Evolutionary conservation across 1,284 basidiomycete species (phyloP), one percentile per base, ranked within the genome.

Genomic region (Abortiporus biennis): DNA sequence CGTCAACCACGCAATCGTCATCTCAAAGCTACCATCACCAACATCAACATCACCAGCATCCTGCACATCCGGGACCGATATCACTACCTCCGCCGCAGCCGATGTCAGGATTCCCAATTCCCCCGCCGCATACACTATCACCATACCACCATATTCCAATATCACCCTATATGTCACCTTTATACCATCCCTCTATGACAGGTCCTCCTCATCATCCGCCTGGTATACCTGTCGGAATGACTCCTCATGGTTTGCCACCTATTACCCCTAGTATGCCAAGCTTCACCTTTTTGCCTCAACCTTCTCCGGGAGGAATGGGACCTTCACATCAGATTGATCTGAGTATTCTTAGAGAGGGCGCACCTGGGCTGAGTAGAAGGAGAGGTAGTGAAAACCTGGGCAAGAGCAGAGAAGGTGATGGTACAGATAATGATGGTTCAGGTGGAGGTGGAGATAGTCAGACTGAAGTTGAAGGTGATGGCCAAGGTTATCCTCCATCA

Each of bases 231-330:
- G 12, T 27, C 4, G 19, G 19, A 9, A 70, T 77, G 53, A 85
- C 81, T 9, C 80, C 82, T 21, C 78, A 78, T 50, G 85, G 83
- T 1, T 63, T 85, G 6, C 82, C 82, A 16, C 81, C 83, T 2
- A 84, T 88, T 42, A 88, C 85, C 20, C 84, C 84, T 1, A 80
- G 79, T 49, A 88, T 88, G 85, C 84, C 84, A 4, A 72, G 80
- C 8, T 88, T 87, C 62, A 76, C 72, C 17, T 86, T 86, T 59
- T 63, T 75, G 30, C 69, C 72, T 31, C 74, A 77, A 32, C 61
- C 52, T 30, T 59, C 54, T 17, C 57, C 63, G 27, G 9, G 9
- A 9, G 27, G 27, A 29, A 9, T 29, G 27, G n/a, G 27, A 9
- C 8, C 9, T 29, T 29, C 27, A 8, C n/a, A 29, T 29, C 9